phyloP scores from a whole-genome alignment of 2,329 filamentous ascomycete genomes.

The Aspergillus ibericus region DNA sequence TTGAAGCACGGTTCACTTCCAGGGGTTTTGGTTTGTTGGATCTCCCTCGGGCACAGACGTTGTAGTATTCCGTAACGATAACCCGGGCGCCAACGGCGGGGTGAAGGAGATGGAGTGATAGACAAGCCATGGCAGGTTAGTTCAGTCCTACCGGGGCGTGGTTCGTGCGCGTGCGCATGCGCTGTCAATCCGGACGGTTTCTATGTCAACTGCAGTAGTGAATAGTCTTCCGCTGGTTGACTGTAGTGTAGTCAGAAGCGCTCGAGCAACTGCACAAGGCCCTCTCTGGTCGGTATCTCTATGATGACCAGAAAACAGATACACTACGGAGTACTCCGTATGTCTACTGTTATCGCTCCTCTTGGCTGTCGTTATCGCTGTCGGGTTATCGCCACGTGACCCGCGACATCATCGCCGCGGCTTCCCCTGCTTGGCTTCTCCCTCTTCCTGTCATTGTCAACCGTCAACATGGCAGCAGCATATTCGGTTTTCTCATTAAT shows the following conservation, averaged over 20 bases:
- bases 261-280: no score
- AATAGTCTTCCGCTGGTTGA: no score
- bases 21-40: background rate
- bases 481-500: background rate
- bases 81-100: no score
- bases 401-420: slow-evolving; percentile 8
- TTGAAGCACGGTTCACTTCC: background rate
- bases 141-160: no score
- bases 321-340: no score
- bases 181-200: no score
- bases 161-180: no score
- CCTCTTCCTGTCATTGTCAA: background rate
- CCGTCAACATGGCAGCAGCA: slow-evolving; percentile 1
- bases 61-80: background rate
- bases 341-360: background rate
- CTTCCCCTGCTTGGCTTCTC: slow-evolving; percentile 6
- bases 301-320: no score
- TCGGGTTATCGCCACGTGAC: slow-evolving; percentile 8
- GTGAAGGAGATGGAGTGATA: no score
- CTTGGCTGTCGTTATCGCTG: background rate
- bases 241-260: no score
- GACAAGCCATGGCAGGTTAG: background rate
- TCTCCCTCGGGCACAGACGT: background rate
- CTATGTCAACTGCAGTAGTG: no score
- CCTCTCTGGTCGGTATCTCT: no score